These are phyloP conservation scores for Sphagnum magellanicum DNA, from an alignment of 228 moss, liverwort and hornwort species.

Conservation along the genomic window DNA sequence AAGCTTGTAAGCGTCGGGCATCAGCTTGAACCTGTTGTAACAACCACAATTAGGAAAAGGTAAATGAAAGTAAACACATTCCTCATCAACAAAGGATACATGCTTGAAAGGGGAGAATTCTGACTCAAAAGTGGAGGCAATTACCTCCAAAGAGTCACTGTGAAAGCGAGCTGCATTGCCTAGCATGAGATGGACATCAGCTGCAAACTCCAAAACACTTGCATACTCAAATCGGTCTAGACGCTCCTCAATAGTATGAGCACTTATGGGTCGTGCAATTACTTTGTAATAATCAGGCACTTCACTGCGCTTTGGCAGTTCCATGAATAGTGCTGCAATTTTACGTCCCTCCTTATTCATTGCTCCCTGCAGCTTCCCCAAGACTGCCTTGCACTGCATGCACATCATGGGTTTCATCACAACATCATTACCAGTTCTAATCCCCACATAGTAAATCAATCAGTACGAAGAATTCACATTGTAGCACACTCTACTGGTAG, in stretches of 20 bases:
- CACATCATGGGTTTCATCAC: neutral
- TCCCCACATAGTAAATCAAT: neutral
- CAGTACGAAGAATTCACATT: neutral
- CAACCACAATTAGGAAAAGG: neutral
- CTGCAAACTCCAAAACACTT: conserved; percentile 85
- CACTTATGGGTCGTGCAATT: conserved; percentile 76
- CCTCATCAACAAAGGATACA: neutral
- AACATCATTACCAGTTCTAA: neutral
- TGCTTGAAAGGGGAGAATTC: too few species aligned
- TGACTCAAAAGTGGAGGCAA: neutral
- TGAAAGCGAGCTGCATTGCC: conserved; percentile 88
- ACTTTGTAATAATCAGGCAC: conserved; percentile 89
- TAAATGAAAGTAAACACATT: neutral
- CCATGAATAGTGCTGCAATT: conserved; percentile 70
- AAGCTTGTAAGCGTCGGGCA: conserved; percentile 79
- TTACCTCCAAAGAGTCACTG: conserved; percentile 65
- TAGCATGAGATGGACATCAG: conserved; percentile 95
- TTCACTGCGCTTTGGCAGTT: conserved; percentile 89
- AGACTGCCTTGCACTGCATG: conserved; percentile 90
- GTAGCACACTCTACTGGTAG: too few species aligned
- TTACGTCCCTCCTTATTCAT: conserved; percentile 84
- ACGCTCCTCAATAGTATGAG: conserved; percentile 82
- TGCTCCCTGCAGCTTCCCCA: conserved; percentile 83
- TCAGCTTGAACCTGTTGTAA: conserved; percentile 75
- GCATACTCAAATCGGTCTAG: conserved; percentile 95